Conservation (phyloP, 73 alveolate species). For the Symbiodinium pilosum region DNA sequence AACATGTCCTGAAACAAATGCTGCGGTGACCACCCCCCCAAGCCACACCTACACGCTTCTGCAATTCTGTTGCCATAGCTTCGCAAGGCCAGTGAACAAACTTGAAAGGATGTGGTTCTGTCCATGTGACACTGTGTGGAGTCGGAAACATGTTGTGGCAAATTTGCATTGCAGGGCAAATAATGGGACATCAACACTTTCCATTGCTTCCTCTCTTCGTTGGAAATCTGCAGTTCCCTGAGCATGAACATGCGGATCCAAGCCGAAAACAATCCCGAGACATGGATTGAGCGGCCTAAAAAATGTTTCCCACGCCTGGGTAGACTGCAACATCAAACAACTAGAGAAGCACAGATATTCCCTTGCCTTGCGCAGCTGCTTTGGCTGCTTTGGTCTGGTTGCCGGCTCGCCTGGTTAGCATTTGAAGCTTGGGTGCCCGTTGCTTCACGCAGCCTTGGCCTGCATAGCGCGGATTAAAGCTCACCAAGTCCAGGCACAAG, state of each 20-base stretch:
- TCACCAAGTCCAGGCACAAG: neutral
- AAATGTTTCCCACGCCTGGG: neutral
- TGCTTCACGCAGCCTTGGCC: neutral
- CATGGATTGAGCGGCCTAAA: neutral
- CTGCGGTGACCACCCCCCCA: neutral
- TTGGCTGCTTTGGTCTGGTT: neutral
- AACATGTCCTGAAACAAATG: neutral
- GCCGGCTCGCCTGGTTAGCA: neutral
- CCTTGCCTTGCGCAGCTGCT: neutral
- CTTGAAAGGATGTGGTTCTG: too few relatives aligned
- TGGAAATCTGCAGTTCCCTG: neutral
- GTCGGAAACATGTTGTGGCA: neutral
- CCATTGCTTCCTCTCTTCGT: neutral
- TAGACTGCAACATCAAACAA: too few relatives aligned
- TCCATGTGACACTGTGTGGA: neutral
- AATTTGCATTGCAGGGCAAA: neutral
- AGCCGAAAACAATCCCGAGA: neutral
- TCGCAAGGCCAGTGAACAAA: neutral
- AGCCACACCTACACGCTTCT: neutral
- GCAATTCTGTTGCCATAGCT: neutral
- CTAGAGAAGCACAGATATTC: too few relatives aligned
- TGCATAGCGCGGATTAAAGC: neutral
- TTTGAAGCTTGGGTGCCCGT: too few relatives aligned
- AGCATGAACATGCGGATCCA: neutral
- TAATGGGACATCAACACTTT: too few relatives aligned